A percentile compares a stretch with the other conserved stretches of the same genome.
phyloP scores from a whole-genome alignment of 2,329 filamentous ascomycete genomes.

The Incumbomyces lentus region DNA sequence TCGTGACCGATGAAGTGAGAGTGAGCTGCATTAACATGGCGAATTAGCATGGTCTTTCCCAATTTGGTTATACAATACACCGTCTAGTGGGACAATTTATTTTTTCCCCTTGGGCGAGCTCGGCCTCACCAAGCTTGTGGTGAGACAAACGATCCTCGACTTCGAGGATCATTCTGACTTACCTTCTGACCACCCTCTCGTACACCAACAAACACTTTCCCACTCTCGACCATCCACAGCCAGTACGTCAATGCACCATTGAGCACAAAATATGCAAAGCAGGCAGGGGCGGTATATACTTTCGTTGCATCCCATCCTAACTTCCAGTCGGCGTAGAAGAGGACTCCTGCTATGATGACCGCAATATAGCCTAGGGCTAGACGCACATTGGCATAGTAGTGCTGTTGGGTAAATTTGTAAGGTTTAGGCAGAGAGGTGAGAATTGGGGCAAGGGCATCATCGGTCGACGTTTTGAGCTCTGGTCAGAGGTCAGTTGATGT shows the following conservation, averaged over 20 bases:
- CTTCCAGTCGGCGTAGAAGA: conserved; percentile 87
- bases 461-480: conserved; percentile 95
- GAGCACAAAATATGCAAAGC: conserved; percentile 65
- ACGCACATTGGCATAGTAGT: conserved; percentile 70
- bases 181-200: conserved; percentile 56
- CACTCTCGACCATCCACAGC: conserved; percentile 74
- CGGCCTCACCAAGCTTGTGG: too few relatives aligned
- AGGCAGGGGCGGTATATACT: conserved; percentile 67
- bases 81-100: not conserved
- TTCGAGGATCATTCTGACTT: conserved; percentile 14
- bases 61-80: not conserved
- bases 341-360: conserved; percentile 67
- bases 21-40: conserved; percentile 46
- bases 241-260: conserved; percentile 73
- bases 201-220: conserved; percentile 69
- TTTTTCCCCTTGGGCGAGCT: too few relatives aligned
- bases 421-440: conserved; percentile 65
- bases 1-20: conserved; percentile 62
- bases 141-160: too few relatives aligned
- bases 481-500: conserved; percentile 9
- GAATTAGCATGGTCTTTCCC: conserved; percentile 3
- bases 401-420: conserved; percentile 62
- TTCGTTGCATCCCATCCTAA: conserved; percentile 82
- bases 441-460: conserved; percentile 90
- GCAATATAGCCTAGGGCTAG: conserved; percentile 74